A percentile compares a stretch with the other conserved stretches of the same genome.
Conservation (phyloP, 2,329 filamentous ascomycete genomes). For the Decorospora gaudefroyi region DNA sequence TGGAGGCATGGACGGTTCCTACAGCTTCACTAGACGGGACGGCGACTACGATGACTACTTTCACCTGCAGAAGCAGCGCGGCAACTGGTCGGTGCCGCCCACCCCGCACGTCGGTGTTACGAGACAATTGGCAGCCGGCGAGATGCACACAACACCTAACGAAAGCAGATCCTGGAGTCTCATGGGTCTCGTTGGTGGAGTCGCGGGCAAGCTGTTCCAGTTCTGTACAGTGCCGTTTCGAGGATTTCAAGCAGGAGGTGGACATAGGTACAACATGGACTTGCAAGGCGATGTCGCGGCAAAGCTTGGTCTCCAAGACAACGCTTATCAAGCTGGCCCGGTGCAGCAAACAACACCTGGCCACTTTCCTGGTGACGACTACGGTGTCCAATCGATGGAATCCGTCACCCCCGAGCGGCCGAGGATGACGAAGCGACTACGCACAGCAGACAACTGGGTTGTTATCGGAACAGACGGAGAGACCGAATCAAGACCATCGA, state of each 20-base stretch:
- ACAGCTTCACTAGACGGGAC: constrained; percentile 44
- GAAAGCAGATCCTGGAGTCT: constrained; percentile 47
- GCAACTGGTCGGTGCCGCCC: constrained; percentile 42
- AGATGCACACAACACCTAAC: constrained; percentile 25
- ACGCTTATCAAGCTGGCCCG: constrained; percentile 23
- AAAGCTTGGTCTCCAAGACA: constrained; percentile 32
- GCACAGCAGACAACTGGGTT: constrained; percentile 56
- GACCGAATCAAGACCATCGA: constrained; percentile 60
- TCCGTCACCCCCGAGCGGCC: constrained; percentile 51
- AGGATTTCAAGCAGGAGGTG: constrained; percentile 86
- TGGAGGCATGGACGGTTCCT: constrained; percentile 55
- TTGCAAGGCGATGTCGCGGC: constrained; percentile 33
- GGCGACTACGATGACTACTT: constrained; percentile 52
- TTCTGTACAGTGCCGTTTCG: constrained; percentile 78
- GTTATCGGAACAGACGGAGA: constrained; percentile 53
- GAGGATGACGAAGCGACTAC: constrained; percentile 54
- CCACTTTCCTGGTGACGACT: constrained; percentile 58
- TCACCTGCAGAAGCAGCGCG: constrained; percentile 44
- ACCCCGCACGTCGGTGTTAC: constrained; percentile 28
- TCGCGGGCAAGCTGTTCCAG: constrained; percentile 79
- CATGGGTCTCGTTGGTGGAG: constrained; percentile 65
- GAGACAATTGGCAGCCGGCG: constrained; percentile 17
- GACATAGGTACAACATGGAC: constrained; percentile 69
- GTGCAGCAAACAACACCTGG: constrained; percentile 56
- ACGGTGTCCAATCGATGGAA: constrained; percentile 52